A percentile compares a stretch with the other conserved stretches of the same genome.
phyloP scores from a whole-genome alignment of 768 basidiomycete species.

The Hypholoma sublateritium region DNA sequence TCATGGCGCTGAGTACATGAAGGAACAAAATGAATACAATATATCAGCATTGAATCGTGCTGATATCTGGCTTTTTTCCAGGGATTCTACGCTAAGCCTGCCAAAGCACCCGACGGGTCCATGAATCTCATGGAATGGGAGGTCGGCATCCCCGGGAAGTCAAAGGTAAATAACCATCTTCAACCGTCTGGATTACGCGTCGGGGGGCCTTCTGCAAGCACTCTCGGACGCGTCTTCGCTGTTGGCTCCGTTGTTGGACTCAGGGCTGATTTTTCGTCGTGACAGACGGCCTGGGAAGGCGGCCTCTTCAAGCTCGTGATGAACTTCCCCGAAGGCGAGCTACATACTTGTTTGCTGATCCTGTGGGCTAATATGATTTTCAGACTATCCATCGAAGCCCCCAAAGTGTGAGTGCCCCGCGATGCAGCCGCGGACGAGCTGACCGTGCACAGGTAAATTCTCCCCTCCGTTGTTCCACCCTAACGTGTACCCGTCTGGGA shows the following conservation, averaged over 20 bases:
- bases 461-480: slow-evolving; percentile 94
- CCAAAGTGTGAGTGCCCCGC: slow-evolving; percentile 72
- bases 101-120: slow-evolving; percentile 86
- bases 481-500: slow-evolving; percentile 98
- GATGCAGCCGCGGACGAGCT: not conserved
- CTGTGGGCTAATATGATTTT: not conserved
- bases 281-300: slow-evolving; percentile 93
- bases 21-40: not conserved
- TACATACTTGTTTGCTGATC: not conserved
- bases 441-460: slow-evolving; percentile 78
- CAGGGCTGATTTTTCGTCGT: slow-evolving; percentile 5
- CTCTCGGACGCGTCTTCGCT: slow-evolving; percentile 14
- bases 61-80: slow-evolving; percentile 29
- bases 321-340: slow-evolving; percentile 94
- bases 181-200: slow-evolving; percentile 15
- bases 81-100: slow-evolving; percentile 97
- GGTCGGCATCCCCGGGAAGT: slow-evolving; percentile 96
- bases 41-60: not conserved
- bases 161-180: slow-evolving; percentile 57
- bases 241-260: not conserved
- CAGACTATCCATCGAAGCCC: slow-evolving; percentile 94
- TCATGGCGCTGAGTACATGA: not conserved
- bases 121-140: slow-evolving; percentile 99
- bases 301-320: slow-evolving; percentile 93
- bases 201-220: not conserved